Evolutionary conservation across 805 yeast species (phyloP).

Genomic region (Zygosaccharomyces lentus): DNA sequence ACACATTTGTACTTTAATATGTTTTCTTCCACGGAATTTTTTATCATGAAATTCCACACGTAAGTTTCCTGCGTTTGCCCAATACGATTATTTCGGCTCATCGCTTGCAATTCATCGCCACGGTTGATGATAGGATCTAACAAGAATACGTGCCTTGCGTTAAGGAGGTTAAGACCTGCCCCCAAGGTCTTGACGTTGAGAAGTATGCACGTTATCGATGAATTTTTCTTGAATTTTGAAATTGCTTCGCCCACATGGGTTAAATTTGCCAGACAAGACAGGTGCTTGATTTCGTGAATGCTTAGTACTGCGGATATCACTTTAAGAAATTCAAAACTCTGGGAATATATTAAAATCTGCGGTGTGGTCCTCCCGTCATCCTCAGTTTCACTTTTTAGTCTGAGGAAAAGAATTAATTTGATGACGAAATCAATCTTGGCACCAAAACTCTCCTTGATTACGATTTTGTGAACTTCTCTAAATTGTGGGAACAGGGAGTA

Average conservation of each 20-base stretch:
- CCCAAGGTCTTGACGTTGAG: conserved; percentile 84
- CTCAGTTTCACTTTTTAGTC: conserved; percentile 42
- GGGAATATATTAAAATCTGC: conserved; percentile 86
- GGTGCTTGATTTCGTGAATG: conserved; percentile 49
- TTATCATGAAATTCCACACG: conserved; percentile 88
- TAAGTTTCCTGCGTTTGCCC: conserved; percentile 80
- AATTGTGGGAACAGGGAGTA: conserved; percentile 31
- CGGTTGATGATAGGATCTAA: conserved; percentile 92
- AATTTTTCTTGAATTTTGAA: conserved; percentile 55
- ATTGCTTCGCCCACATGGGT: conserved; percentile 26
- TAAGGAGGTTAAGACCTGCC: conserved; percentile 83
- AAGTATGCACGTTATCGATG: conserved; percentile 73
- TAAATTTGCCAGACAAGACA: conserved; percentile 45
- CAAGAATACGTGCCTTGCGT: conserved; percentile 87
- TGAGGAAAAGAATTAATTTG: conserved; percentile 63
- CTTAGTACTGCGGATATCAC: conserved; percentile 63
- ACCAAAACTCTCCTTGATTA: conserved; percentile 56
- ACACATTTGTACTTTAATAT: conserved; percentile 45
- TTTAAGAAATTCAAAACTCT: conserved; percentile 73
- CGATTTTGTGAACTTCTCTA: conserved; percentile 43
- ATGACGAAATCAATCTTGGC: conserved; percentile 83
- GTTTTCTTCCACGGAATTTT: conserved; percentile 83
- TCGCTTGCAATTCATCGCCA: conserved; percentile 85
- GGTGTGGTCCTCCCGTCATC: conserved; percentile 35
- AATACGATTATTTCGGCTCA: conserved; percentile 85